Conservation (phyloP, 352 stramenopile genomes). For the Pseudoperonospora humuli region DNA sequence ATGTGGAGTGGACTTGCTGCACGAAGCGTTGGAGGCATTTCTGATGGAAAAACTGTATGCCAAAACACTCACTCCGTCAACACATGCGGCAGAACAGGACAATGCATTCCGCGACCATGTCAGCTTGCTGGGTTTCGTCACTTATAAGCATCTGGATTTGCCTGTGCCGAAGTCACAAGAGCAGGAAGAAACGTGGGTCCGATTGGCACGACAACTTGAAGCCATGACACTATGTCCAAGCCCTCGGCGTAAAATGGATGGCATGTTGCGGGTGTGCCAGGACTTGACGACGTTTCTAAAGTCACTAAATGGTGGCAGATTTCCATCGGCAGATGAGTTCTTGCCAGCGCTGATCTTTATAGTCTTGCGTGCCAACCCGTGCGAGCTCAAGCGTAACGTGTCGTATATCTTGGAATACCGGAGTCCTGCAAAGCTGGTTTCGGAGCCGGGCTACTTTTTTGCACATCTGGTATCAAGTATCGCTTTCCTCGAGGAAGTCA, state of each 20-base stretch:
- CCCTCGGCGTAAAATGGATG: slow-evolving; percentile 84
- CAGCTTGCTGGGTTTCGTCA: slow-evolving; percentile 66
- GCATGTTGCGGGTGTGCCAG: slow-evolving; percentile 64
- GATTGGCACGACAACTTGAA: slow-evolving; percentile 38
- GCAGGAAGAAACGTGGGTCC: slow-evolving; percentile 30
- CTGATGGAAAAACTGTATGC: slow-evolving; percentile 86
- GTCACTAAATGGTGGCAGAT: slow-evolving; percentile 28
- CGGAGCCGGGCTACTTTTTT: slow-evolving; percentile 89
- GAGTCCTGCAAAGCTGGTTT: slow-evolving; percentile 59
- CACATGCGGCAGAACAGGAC: slow-evolving; percentile 38
- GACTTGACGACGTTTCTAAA: slow-evolving; percentile 63
- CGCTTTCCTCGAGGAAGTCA: slow-evolving; percentile 70
- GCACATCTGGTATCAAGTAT: slow-evolving; percentile 84
- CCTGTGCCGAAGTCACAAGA: slow-evolving; percentile 29
- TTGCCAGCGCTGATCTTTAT: slow-evolving; percentile 88
- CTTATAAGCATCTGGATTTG: slow-evolving; percentile 84
- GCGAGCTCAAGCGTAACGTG: slow-evolving; percentile 77
- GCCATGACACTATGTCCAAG: slow-evolving; percentile 41
- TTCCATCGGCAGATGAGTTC: slow-evolving; percentile 89
- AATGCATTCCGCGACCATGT: slow-evolving; percentile 54
- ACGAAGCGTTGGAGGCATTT: slow-evolving; percentile 82
- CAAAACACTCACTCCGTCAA: slow-evolving; percentile 53
- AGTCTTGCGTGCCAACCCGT: slow-evolving; percentile 79
- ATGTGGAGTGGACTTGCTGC: slow-evolving; percentile 37
- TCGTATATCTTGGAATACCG: slow-evolving; percentile 85